Evolutionary conservation across 345 rosid species (phyloP).

Genomic region (Acer yangbiense): DNA sequence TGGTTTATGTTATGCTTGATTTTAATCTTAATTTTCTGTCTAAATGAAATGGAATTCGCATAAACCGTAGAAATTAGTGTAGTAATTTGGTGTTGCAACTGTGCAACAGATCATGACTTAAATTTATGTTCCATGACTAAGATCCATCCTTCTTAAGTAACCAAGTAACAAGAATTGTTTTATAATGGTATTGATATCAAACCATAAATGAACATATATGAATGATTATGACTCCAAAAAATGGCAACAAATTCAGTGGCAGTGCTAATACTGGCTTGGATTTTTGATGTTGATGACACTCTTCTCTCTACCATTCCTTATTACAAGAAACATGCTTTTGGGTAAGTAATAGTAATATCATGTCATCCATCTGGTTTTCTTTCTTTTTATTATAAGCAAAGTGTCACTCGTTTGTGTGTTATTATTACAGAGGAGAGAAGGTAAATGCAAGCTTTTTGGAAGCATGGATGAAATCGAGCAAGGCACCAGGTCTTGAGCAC

Average conservation of each 20-base stretch:
- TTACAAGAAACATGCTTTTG: slow-evolving; percentile 61
- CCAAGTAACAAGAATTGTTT: not conserved
- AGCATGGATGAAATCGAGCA: slow-evolving; percentile 59
- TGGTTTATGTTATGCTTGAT: not conserved
- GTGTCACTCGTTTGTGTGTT: accelerated
- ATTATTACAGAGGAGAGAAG: slow-evolving; percentile 55
- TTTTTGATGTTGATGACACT: slow-evolving; percentile 74
- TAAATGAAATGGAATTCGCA: not conserved
- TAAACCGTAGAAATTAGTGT: not conserved
- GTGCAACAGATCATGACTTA: not conserved
- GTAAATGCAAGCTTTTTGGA: slow-evolving; percentile 57
- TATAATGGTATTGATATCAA: not conserved
- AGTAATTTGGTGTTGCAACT: not conserved
- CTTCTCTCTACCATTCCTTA: slow-evolving; percentile 75
- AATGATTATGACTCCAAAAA: no score
- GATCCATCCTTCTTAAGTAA: not conserved
- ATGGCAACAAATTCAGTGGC: no score
- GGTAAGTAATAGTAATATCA: slow-evolving; percentile 42
- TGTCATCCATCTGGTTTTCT: no score
- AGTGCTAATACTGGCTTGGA: no score
- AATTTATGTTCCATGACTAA: not conserved
- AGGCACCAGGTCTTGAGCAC: slow-evolving; percentile 69
- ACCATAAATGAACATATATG: not conserved
- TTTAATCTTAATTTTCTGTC: not conserved
- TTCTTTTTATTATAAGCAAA: no score